Conservation (phyloP, 1,284 basidiomycete genomes). For the Rhodotorula sp. region DNA sequence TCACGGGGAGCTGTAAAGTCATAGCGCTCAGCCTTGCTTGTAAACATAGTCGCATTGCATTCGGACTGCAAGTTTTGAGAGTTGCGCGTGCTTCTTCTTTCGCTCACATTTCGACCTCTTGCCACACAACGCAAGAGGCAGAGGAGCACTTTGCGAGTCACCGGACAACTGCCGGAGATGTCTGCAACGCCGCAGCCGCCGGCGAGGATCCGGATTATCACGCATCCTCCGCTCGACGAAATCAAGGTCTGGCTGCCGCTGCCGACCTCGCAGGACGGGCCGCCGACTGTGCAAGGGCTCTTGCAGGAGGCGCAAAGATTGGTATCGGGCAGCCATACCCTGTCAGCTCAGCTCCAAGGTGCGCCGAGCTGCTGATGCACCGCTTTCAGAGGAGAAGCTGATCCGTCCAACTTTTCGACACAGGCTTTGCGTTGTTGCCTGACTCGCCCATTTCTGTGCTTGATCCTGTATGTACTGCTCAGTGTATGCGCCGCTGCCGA, state of each 20-base stretch:
- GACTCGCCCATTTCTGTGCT: constrained; percentile 23
- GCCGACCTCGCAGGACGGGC: neutral
- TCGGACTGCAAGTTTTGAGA: neutral
- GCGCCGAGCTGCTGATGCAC: neutral
- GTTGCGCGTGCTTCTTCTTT: neutral
- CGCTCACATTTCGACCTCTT: neutral
- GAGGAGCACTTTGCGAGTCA: neutral
- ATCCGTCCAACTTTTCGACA: neutral
- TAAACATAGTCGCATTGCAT: too few species aligned
- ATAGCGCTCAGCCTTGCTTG: too few species aligned
- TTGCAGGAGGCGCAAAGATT: neutral
- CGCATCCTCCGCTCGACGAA: constrained; percentile 23
- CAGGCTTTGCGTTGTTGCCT: constrained; percentile 30
- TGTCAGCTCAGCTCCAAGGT: constrained; percentile 30
- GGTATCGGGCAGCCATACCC: neutral
- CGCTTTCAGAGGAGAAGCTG: neutral
- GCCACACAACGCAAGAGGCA: neutral
- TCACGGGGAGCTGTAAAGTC: too few species aligned
- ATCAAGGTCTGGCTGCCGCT: constrained; percentile 34
- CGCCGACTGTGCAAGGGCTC: constrained; percentile 9
- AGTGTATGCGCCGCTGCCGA: neutral
- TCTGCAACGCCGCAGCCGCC: constrained; percentile 23
- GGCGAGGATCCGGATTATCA: constrained; percentile 22
- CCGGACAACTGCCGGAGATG: neutral
- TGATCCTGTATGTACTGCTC: constrained; percentile 15